A percentile compares a stretch with the other conserved stretches of the same genome.
Conservation (phyloP, 192 early-diverging fungal species). For the Coemansia sp. region DNA sequence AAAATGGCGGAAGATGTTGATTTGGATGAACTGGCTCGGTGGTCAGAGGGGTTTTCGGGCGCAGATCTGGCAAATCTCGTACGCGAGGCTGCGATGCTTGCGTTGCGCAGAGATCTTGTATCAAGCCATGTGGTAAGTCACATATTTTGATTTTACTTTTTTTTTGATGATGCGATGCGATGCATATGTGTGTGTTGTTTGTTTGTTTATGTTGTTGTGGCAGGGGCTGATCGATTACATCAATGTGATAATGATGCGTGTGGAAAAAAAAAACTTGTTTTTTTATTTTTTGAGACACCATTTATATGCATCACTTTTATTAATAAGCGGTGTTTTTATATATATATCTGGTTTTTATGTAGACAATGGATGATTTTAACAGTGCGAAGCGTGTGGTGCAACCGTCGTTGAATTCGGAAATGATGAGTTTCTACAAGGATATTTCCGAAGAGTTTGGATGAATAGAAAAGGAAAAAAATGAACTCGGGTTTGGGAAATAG, state of each 20-base stretch:
- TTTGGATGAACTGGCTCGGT: conserved; percentile 56
- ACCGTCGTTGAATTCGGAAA: conserved; percentile 64
- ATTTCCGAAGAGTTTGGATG: conserved; percentile 24
- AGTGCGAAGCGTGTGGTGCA: conserved; percentile 57
- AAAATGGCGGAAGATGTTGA: conserved; percentile 57
- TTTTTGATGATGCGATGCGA: too few relatives aligned
- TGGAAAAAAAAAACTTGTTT: not conserved
- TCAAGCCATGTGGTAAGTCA: conserved; percentile 22
- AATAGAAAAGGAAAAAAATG: not conserved
- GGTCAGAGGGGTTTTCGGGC: conserved; percentile 90
- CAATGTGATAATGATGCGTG: not conserved
- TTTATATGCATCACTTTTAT: too few relatives aligned
- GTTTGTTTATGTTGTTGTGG: not conserved
- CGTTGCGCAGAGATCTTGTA: conserved; percentile 39
- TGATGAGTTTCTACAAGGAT: conserved; percentile 59
- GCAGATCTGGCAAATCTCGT: conserved; percentile 86
- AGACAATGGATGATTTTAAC: conserved; percentile 64
- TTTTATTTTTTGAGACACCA: not conserved
- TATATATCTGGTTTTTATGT: not conserved
- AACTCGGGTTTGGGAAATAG: too few relatives aligned
- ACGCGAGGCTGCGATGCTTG: conserved; percentile 74
- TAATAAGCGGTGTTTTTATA: too few relatives aligned
- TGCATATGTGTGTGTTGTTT: too few relatives aligned
- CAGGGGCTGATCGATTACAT: not conserved
- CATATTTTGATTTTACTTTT: not conserved